Evolutionary conservation across 208 protist genomes (phyloP), one percentile per base, ranked within the genome.

Genomic region (Trypanosoma cruzi): DNA sequence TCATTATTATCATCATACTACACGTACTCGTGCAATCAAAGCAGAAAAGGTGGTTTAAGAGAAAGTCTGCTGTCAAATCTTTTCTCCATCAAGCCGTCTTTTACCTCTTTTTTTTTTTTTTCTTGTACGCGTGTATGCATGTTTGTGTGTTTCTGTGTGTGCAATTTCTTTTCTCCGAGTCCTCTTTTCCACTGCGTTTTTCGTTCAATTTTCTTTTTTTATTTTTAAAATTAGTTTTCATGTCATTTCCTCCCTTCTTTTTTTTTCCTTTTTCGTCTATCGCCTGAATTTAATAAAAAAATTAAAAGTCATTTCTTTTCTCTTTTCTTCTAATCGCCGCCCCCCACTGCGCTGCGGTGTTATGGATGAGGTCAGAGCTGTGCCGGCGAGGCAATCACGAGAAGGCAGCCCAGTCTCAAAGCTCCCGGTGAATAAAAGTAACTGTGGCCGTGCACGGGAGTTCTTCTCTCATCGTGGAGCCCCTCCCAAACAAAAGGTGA

Each of bases 171-270:
- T 57, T 57, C 4, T 57, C 40, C 22, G 48, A n/a, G 1, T 52
- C 16, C 24, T 52, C 8, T 22, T 26, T 26, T 28, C n/a, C 37
- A 64, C 13, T 36, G 5, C 16, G 3, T 1, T 3, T 2, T 53
- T 31, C 59, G 1, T 68, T 68, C 22, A 37, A 31, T 58, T 34
- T 32, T 58, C 20, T 58, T 56, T 56, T 56, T n/a, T 53, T 53
- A 4, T 26, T 53, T 22, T 22, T 60, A 28, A 59, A 18, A 36
- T 16, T 62, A 16, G 50, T 1, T 34, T 20, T 7, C n/a, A 2
- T 62, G 14, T 49, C 24, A 10, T 37, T 62, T 18, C 6, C 16
- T 36, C 14, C 28, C 54, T 36, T 58, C 11, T 59, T 70, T 70
- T 60, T 60, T 50, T 60, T 70, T 1, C 32, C 24, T 60, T 60